These are phyloP conservation scores for Mucor velutinosus DNA, from an alignment of 371 early-diverging fungal species.

Conservation along the genomic window DNA sequence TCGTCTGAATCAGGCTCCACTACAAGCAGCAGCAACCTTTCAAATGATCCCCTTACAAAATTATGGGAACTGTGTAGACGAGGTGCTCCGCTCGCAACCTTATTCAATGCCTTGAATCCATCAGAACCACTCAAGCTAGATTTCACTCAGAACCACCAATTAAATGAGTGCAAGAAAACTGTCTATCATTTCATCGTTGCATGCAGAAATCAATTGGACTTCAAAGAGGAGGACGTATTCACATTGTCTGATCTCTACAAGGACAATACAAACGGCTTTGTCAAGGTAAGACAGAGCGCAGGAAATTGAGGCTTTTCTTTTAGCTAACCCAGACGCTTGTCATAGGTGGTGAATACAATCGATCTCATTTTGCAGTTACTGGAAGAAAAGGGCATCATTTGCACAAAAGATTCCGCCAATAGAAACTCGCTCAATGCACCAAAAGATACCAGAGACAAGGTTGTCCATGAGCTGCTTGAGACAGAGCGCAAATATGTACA, in stretches of 20 bases:
- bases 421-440: conserved; percentile 66
- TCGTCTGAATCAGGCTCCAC: conserved; percentile 31
- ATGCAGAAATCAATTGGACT: conserved; percentile 67
- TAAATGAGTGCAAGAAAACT: conserved; percentile 79
- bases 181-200: conserved; percentile 81
- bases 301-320: background rate
- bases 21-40: conserved; percentile 14
- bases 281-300: conserved; percentile 70
- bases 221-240: conserved; percentile 80
- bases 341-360: conserved; percentile 68
- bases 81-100: conserved; percentile 81
- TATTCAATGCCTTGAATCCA: conserved; percentile 79
- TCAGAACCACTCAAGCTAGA: conserved; percentile 56
- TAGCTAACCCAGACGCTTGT: background rate
- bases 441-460: conserved; percentile 81
- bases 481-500: conserved; percentile 95
- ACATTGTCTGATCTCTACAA: conserved; percentile 85
- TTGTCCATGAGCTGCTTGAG: conserved; percentile 87
- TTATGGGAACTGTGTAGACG: conserved; percentile 89
- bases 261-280: conserved; percentile 94
- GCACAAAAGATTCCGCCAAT: conserved; percentile 49
- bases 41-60: conserved; percentile 78
- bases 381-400: conserved; percentile 69
- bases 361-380: conserved; percentile 68
- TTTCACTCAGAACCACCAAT: conserved; percentile 29